Conservation (phyloP, 2,329 filamentous ascomycete species). For the Fusarium sp. region DNA sequence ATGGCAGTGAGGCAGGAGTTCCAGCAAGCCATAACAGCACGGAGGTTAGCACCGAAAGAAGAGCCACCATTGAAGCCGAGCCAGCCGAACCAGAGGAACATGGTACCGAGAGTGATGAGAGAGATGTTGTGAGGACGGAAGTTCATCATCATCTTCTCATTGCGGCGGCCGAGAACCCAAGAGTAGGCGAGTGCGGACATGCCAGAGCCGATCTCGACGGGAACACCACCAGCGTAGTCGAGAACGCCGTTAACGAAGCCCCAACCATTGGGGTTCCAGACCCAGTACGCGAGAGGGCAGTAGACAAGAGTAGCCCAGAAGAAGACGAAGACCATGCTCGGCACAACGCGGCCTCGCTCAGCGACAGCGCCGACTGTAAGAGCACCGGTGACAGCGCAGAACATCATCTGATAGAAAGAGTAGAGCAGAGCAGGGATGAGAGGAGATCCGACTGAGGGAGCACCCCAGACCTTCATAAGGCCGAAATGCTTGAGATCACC, state of each 20-base stretch:
- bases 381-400: conserved; percentile 90
- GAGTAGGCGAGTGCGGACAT: conserved; percentile 95
- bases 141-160: conserved; percentile 99
- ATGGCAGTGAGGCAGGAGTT: conserved; percentile 94
- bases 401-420: conserved; percentile 99
- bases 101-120: conserved; percentile 92
- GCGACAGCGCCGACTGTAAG: conserved; percentile 93
- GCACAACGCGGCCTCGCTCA: conserved; percentile 91
- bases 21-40: conserved; percentile 97
- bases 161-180: conserved; percentile 91
- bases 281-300: conserved; percentile 96
- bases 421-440: conserved; percentile 91
- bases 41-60: conserved; percentile 90
- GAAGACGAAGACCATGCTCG: conserved; percentile 94
- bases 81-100: conserved; percentile 99
- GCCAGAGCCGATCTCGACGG: conserved; percentile 96
- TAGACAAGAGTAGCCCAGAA: conserved; percentile 98
- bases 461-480: conserved; percentile 82
- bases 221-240: conserved; percentile 95
- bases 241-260: conserved; percentile 88
- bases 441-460: conserved; percentile 87
- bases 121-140: conserved; percentile 99
- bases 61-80: conserved; percentile 98
- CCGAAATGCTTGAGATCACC: conserved; percentile 91
- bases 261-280: conserved; percentile 96